Evolutionary conservation across 805 yeast species (phyloP).

Genomic region (Kuraishia ogatae): DNA sequence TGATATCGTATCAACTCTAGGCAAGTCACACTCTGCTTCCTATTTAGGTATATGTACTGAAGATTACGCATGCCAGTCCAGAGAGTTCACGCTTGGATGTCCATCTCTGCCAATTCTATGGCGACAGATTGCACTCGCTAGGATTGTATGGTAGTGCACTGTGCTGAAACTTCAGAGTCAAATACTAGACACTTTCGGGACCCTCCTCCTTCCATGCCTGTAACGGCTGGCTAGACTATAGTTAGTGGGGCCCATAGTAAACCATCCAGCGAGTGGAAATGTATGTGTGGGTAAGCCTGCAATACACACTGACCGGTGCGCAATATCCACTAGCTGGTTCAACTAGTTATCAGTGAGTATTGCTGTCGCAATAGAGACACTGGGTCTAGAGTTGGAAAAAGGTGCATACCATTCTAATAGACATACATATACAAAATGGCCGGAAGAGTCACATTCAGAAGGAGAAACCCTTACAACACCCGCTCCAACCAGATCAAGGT

Average conservation of each 20-base stretch:
- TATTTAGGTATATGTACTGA: not conserved
- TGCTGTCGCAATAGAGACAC: not conserved
- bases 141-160: not conserved
- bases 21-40: not conserved
- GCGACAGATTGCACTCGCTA: not conserved
- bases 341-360: not conserved
- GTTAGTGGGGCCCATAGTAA: not conserved
- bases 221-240: not conserved
- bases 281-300: too few relatives aligned
- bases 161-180: not conserved
- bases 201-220: not conserved
- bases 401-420: not conserved
- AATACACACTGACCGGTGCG: too few relatives aligned
- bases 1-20: not conserved
- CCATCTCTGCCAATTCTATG: too few relatives aligned
- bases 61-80: not conserved
- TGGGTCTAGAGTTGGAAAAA: not conserved
- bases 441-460: slow-evolving; percentile 98
- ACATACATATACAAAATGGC: slow-evolving; percentile 59
- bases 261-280: too few relatives aligned
- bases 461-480: slow-evolving; percentile 99
- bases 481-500: slow-evolving; percentile 99
- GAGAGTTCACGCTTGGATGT: not conserved
- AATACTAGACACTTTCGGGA: not conserved
- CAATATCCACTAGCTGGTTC: not conserved